Conservation (phyloP, 495 filamentous ascomycete genomes). For the Talaromyces proteolyticus region DNA sequence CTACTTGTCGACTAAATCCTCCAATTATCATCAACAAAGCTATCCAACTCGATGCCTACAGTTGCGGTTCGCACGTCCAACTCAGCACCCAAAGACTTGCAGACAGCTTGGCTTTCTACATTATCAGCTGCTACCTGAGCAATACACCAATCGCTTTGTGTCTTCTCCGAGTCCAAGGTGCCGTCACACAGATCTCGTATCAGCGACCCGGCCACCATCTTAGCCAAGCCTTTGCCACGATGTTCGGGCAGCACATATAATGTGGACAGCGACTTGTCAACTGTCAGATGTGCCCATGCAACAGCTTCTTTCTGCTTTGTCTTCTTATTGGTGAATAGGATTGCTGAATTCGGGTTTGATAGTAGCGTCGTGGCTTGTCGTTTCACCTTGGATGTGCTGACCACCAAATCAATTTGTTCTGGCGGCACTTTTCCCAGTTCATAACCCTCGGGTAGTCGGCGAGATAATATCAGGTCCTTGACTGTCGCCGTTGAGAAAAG, state of each 20-base stretch:
- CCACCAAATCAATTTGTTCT: neutral
- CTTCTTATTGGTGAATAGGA: neutral
- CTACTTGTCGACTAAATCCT: too few species aligned
- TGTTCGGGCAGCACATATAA: conserved; percentile 43
- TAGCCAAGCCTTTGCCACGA: conserved; percentile 35
- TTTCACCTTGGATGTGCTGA: neutral
- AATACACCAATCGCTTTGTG: neutral
- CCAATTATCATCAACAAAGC: neutral
- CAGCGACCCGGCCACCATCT: neutral
- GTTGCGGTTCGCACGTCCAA: neutral
- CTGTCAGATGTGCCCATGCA: conserved; percentile 35
- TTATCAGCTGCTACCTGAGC: neutral
- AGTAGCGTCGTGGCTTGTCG: neutral
- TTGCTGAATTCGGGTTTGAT: neutral
- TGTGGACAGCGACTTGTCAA: conserved; percentile 39
- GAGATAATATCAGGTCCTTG: neutral
- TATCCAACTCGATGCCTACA: neutral
- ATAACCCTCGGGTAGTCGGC: neutral
- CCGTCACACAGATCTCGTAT: neutral
- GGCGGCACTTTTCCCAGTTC: neutral
- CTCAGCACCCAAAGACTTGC: neutral
- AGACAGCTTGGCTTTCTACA: neutral
- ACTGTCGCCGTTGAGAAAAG: neutral
- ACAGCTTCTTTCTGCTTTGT: conserved; percentile 15
- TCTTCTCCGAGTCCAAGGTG: neutral